Percentiles rank a stretch among this genome's conserved stretches.
Conservation (phyloP, 1,139 yeast genomes). For the Tardiomyces digboiensis region DNA sequence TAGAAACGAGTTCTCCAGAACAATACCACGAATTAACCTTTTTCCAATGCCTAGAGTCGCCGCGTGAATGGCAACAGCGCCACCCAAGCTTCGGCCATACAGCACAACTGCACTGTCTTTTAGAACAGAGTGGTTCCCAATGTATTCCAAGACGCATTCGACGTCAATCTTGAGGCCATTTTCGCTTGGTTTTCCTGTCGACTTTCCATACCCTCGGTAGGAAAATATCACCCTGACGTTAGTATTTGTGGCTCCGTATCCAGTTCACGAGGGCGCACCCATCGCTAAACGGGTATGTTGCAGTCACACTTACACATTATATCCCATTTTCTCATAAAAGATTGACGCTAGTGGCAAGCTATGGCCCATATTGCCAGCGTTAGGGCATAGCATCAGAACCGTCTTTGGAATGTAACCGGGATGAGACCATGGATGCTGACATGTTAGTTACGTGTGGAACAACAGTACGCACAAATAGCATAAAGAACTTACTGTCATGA, state of each 20-base stretch:
- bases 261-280: too few species aligned
- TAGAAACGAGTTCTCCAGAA: constrained; percentile 82
- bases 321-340: constrained; percentile 53
- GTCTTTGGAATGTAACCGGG: constrained; percentile 51
- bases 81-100: constrained; percentile 90
- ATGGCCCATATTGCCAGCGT: constrained; percentile 97
- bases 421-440: background rate
- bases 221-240: constrained; percentile 49
- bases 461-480: background rate
- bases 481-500: constrained; percentile 31
- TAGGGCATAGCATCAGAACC: constrained; percentile 73
- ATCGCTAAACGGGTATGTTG: too few species aligned
- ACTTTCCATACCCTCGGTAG: constrained; percentile 86
- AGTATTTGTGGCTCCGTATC: too few species aligned
- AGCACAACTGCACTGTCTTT: constrained; percentile 48
- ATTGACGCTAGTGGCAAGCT: constrained; percentile 74
- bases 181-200: constrained; percentile 74
- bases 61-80: constrained; percentile 85
- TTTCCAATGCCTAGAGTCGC: constrained; percentile 44
- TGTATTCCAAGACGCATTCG: constrained; percentile 53
- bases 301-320: constrained; percentile 55
- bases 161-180: constrained; percentile 78
- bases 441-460: too few species aligned
- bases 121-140: constrained; percentile 42
- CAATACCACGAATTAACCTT: constrained; percentile 42